Conservation (phyloP, 2,329 filamentous ascomycete genomes). For the Lasiodiplodia theobromae region DNA sequence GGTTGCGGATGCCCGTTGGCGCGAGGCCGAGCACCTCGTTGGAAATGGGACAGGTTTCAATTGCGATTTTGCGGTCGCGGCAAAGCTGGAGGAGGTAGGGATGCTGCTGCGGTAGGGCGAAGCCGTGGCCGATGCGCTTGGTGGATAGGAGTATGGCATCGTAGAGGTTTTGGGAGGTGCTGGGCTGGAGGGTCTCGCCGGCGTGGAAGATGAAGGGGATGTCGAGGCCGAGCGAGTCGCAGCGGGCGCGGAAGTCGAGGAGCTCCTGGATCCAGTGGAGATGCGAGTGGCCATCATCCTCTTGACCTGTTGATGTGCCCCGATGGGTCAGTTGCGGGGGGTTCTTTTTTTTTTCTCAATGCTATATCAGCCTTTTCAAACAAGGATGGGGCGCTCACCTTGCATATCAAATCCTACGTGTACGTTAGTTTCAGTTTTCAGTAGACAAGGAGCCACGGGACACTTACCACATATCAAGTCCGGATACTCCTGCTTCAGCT, state of each 20-base stretch:
- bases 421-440: not conserved
- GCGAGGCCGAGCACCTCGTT: conserved; percentile 79
- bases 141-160: conserved; percentile 71
- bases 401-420: conserved; percentile 8
- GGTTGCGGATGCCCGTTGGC: conserved; percentile 65
- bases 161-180: conserved; percentile 68
- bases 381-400: not conserved
- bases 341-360: not conserved
- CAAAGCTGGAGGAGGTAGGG: conserved; percentile 71
- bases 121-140: conserved; percentile 78
- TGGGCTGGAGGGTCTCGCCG: conserved; percentile 72
- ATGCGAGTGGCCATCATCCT: conserved; percentile 68
- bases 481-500: conserved; percentile 64
- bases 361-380: not conserved
- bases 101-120: conserved; percentile 68
- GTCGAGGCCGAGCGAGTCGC: conserved; percentile 55
- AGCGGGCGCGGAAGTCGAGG: conserved; percentile 62
- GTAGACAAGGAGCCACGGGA: not conserved
- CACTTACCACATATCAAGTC: conserved; percentile 76
- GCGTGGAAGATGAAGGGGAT: conserved; percentile 81
- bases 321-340: not conserved
- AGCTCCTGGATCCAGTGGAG: conserved; percentile 66
- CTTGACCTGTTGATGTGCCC: conserved; percentile 54
- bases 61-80: conserved; percentile 64
- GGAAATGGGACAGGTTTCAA: conserved; percentile 78